Percentiles rank a stretch among this genome's conserved stretches.
Conservation (phyloP, 169 alveolate species). For the Besnoitia besnoiti region DNA sequence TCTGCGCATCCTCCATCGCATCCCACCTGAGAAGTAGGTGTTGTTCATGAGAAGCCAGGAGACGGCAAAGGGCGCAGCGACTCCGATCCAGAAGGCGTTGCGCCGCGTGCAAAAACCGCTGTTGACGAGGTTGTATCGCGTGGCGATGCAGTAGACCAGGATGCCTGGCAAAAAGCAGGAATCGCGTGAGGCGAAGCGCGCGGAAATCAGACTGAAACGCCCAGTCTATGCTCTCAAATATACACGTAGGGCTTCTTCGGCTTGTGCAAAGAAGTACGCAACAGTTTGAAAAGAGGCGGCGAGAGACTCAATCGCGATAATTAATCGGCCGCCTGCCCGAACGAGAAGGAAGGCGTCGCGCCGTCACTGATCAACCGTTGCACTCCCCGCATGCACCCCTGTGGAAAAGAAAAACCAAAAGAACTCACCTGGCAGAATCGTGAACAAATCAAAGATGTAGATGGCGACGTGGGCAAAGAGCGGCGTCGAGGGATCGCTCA, state of each 20-base stretch:
- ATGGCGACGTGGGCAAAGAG: slow-evolving; percentile 16
- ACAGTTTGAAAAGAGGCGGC: no score
- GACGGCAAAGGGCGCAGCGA: slow-evolving; percentile 37
- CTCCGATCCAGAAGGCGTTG: slow-evolving; percentile 42
- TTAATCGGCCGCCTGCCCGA: no score
- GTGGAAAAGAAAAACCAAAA: no score
- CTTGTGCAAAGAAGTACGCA: no score
- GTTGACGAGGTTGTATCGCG: slow-evolving; percentile 59
- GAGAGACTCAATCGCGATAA: no score
- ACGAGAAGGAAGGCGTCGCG: no score
- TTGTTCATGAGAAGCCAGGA: slow-evolving; percentile 55
- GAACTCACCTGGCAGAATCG: slow-evolving; percentile 46
- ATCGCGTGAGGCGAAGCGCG: neutral
- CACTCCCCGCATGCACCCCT: no score
- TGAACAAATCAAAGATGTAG: slow-evolving; percentile 32
- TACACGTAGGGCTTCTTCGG: no score
- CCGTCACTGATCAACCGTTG: no score
- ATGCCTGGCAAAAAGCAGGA: neutral
- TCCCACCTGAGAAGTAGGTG: slow-evolving; percentile 22
- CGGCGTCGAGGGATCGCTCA: neutral
- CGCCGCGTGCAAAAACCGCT: slow-evolving; percentile 42
- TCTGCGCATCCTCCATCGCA: no score
- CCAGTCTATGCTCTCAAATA: no score
- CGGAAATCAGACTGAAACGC: no score
- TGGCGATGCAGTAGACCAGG: slow-evolving; percentile 51